Evolutionary conservation across 148 eudicot species (phyloP).

Genomic region (Fagopyrum tataricum): DNA sequence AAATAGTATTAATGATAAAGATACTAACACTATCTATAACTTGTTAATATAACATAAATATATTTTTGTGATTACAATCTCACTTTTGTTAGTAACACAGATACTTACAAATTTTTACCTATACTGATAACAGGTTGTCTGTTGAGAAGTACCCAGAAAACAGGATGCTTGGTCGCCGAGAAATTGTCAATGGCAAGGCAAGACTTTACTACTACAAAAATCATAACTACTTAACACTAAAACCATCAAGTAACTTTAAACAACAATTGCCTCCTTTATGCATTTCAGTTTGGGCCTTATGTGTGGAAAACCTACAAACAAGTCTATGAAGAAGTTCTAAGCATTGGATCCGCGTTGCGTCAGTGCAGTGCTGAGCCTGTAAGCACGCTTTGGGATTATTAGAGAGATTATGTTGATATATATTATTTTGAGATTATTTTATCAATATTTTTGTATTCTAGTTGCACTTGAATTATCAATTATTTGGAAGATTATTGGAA

Average conservation of each 20-base stretch:
- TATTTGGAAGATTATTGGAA: no score
- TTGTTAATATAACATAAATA: no score
- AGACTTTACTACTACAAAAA: background rate
- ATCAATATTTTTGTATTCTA: no score
- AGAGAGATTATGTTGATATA: no score
- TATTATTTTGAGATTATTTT: no score
- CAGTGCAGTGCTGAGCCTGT: constrained; percentile 81
- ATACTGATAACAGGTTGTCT: constrained; percentile 36
- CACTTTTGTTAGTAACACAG: background rate
- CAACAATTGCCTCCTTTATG: background rate
- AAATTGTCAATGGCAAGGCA: constrained; percentile 64
- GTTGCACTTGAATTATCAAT: no score
- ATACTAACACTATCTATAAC: no score
- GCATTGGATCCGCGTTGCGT: constrained; percentile 67
- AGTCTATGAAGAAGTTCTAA: constrained; percentile 65
- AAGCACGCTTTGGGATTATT: no score
- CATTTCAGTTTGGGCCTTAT: constrained; percentile 71
- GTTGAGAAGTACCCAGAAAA: constrained; percentile 62
- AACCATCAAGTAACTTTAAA: background rate
- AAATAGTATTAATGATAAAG: no score
- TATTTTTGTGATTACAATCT: no score
- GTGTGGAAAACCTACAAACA: constrained; percentile 84
- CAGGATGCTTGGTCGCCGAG: constrained; percentile 91
- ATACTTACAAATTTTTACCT: background rate
- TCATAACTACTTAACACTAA: background rate